Base-by-base conservation (phyloP, 495 filamentous ascomycete species). In the Trypethelium eluteriae region DNA sequence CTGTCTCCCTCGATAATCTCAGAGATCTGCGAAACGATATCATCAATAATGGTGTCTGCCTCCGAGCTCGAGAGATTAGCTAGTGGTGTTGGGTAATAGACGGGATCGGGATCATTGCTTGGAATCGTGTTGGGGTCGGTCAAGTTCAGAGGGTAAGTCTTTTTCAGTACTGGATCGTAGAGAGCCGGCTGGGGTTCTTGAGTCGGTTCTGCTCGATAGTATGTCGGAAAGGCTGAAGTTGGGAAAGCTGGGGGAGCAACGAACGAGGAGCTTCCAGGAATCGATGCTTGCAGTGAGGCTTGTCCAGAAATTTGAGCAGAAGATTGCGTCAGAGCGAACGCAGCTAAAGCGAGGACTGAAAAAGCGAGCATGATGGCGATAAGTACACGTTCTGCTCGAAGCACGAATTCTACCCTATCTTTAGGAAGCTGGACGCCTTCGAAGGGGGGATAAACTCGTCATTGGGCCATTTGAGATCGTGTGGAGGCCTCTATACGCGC, bases 161-260 rank as follows among this genome's bases (percentile, higher is more conserved):
- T 75, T 64, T 86, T 81, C 61, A 85, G 70, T 38, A 86, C 77
- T 0, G 84, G 81, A 69, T 86, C 83, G 65, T 81, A 77, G 25
- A 87, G 75, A 44, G 79, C 79, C 10, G 85, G 85, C 70, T 87
- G 83, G 41, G 84, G 82, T 73, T 87, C 79, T 64, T 78, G 74
- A 44, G 83, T 85, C 57, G 84, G 79, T 5, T 83, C 80, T 36
- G 79, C 78, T 12, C 79, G 74, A 66, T 80, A 81, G 69, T 85
- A 86, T 66, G 79, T 80, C 0, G 77, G 77, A 71, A 83, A 86
- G 44, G 78, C 80, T 32, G 78, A 78, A 2, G 83, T 84, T 6
- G 83, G 83, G 68, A 85, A 86, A 11, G 77, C 80, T 9, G 80
- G 75, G 0, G 79, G 78, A 9, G 82, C 83, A 11, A 81, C 78